Base-by-base conservation (phyloP, 163 green algal species). In the Picocystis sp. region DNA sequence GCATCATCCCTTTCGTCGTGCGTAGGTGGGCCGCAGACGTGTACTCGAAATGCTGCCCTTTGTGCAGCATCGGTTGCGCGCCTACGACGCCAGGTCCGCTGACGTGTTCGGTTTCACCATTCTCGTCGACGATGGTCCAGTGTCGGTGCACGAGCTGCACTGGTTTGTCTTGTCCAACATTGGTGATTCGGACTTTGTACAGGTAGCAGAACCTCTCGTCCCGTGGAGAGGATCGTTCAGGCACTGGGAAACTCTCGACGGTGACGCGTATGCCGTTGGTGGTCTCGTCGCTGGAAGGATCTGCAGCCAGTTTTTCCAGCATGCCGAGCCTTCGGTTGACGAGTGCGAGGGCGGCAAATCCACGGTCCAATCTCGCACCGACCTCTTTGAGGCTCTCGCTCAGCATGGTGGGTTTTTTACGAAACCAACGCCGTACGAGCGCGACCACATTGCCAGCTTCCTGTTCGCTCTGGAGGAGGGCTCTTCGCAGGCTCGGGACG, bases 21-120 rank as follows among this genome's bases (percentile, higher is more conserved):
- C 55, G 29, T 21, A 83, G 60, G 25, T 73, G 63, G 48, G 65
- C 79, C 2, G 67, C 69, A 10, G 62, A 77, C 6, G 75, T 67
- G 69, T 85, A 85, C 45, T 74, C 59, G 53, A 81, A 80, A 17
- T 43, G 57, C 33, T 66, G 52, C 8, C 76, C 72, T 2, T 72
- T 70, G 43, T 65, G 43, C 33, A 85, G 50, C 25, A 81, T 62
- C 44, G 77, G 77, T 57, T 85, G 75, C 60, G 80, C 63, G 1
- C 77, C 77, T 41, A 85, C 66, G 12, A 85, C 75, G 11, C 77
- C 77, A 11, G 77, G 72, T 0, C 77, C 77, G 38, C 65, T 67
- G 46, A 83, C 75, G 21, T 81, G 59, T 50, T 83, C 73, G 10
- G 58, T 56, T 24, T 69, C 61, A 12, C 73, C 73, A 2, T 54